phyloP scores from a whole-genome alignment of 73 alveolate genomes.

The Paramecium caudatum region DNA sequence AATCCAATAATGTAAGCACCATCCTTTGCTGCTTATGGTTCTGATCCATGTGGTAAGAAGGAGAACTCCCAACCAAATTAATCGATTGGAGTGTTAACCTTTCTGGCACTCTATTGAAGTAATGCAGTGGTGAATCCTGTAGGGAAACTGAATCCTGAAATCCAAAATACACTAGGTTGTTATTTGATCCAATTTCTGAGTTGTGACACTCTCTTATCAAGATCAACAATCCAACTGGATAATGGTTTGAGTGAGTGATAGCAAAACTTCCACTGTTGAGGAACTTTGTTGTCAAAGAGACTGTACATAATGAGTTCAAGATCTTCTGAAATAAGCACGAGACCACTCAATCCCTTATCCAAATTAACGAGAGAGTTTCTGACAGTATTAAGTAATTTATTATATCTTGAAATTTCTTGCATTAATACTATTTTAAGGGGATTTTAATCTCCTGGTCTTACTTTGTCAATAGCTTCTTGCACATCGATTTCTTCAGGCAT shows the following conservation, averaged over 20 bases:
- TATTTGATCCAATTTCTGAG: slow-evolving; percentile 97
- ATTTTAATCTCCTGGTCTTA: slow-evolving; percentile 91
- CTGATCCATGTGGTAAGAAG: slow-evolving; percentile 80
- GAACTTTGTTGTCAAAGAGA: slow-evolving; percentile 94
- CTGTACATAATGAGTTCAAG: slow-evolving; percentile 96
- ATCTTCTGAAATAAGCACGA: slow-evolving; percentile 97
- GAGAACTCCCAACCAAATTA: slow-evolving; percentile 87
- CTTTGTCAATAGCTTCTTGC: slow-evolving; percentile 93
- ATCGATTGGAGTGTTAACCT: slow-evolving; percentile 94
- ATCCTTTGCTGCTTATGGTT: slow-evolving; percentile 84
- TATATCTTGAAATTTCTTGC: slow-evolving; percentile 98
- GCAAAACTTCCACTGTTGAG: slow-evolving; percentile 92
- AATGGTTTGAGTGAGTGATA: slow-evolving; percentile 98
- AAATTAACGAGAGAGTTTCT: slow-evolving; percentile 88
- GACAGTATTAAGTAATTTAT: slow-evolving; percentile 90
- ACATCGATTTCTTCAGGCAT: slow-evolving; percentile 95
- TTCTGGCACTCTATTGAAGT: slow-evolving; percentile 94
- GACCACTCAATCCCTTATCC: slow-evolving; percentile 98
- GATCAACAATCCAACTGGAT: slow-evolving; percentile 97
- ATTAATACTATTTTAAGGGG: slow-evolving; percentile 97
- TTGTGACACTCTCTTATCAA: slow-evolving; percentile 94
- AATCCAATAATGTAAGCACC: slow-evolving; percentile 94
- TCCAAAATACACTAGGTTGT: slow-evolving; percentile 96
- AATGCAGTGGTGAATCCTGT: slow-evolving; percentile 99
- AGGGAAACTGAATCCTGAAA: slow-evolving; percentile 98